Base-by-base conservation (phyloP, 2,329 filamentous ascomycete genomes). In the Verruconis gallopava region DNA sequence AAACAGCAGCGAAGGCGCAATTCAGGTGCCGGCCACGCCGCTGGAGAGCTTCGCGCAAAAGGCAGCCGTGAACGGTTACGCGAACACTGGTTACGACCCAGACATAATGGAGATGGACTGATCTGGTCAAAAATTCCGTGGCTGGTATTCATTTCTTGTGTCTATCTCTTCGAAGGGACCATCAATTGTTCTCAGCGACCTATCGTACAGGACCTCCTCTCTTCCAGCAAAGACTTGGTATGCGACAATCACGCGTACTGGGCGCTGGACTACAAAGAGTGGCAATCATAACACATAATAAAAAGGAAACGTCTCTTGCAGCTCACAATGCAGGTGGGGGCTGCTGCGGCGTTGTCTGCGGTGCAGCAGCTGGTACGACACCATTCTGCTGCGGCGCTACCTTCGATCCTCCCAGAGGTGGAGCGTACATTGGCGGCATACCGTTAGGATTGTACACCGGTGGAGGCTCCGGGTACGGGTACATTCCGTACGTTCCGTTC, bases 21-120 rank as follows among this genome's bases (percentile, higher is more conserved):
- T 30, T 9, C 25, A 30, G 25, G 25, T 30, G 42, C 50, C 54
- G 17, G 6, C 33, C 51, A 55, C 38, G 37, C 48, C 22, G 51
- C 48, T 25, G 46, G 47, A 39, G 21, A 9, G 11, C 18, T 13
- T 13, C 33, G 17, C 33, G 11, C 33, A 36, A 11, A 13, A 36
- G 17, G 33, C 11, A 6, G 17, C 33, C 9, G 25, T 30, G 9
- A 30, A 30, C n/a, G 25, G 25, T n/a, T 45, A 33, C 32, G 40
- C 22, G 41, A 36, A 49, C 17, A 40, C 49, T 17, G 57, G 60
- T 22, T 53, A 68, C 38, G 74, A 79, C 50, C 62, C 64, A 1
- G 77, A 82, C 54, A 76, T 71, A 12, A 84, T 83, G 79, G 77
- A 82, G 40, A 60, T 81, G 51, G 77, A 77, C 46, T 72, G 35